phyloP scores from a whole-genome alignment of 495 filamentous ascomycete genomes.

The Mycothermus thermophilus region DNA sequence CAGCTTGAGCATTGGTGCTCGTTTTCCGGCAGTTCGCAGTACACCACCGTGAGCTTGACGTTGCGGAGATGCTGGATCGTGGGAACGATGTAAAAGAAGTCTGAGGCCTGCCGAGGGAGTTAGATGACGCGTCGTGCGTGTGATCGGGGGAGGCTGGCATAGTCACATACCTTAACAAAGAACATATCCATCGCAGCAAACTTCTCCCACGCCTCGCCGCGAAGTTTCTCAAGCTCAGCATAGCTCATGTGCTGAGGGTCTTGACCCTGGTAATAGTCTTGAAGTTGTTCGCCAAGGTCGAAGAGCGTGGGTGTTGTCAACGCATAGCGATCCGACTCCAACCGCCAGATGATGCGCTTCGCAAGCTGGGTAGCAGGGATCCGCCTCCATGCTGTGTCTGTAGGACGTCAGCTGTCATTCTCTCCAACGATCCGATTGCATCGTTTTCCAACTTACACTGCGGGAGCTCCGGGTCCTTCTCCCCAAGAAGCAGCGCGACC shows the following conservation, averaged over 20 bases:
- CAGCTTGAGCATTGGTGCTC: conserved; percentile 25
- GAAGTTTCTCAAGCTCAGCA: conserved; percentile 23
- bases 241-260: conserved; percentile 28
- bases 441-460: conserved; percentile 41
- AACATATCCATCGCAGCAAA: conserved; percentile 50
- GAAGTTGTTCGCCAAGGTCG: conserved; percentile 30
- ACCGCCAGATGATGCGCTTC: conserved; percentile 36
- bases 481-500: conserved; percentile 58
- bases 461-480: conserved; percentile 59
- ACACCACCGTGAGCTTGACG: conserved; percentile 40
- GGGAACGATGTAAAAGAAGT: conserved; percentile 60
- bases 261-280: conserved; percentile 27
- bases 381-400: conserved; percentile 57
- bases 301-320: conserved; percentile 31
- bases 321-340: conserved; percentile 35
- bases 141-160: neutral
- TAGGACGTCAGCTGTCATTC: conserved; percentile 1
- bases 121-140: conserved; percentile 10
- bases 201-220: conserved; percentile 31
- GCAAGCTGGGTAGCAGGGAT: conserved; percentile 32
- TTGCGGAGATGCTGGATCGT: conserved; percentile 55
- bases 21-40: conserved; percentile 36
- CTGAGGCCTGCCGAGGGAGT: conserved; percentile 40
- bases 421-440: neutral
- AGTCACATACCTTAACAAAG: conserved; percentile 51